phyloP scores from a whole-genome alignment of 2,329 filamentous ascomycete genomes.

The Balansia obtecta region DNA sequence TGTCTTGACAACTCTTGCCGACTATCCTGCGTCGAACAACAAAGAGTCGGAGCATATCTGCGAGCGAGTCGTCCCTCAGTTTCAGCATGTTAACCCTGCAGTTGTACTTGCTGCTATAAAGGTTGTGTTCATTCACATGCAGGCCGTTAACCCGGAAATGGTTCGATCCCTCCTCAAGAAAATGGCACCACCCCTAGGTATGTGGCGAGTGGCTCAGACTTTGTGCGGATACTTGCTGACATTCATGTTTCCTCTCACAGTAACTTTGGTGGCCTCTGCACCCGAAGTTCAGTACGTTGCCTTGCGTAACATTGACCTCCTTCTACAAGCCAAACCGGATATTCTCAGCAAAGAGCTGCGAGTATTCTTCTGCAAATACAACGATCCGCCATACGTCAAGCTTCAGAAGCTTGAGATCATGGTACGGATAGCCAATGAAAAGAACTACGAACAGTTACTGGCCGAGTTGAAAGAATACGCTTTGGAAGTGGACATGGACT shows the following conservation, averaged over 20 bases:
- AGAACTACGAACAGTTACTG: slow-evolving; percentile 88
- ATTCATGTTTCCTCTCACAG: slow-evolving; percentile 28
- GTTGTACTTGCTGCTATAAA: slow-evolving; percentile 97
- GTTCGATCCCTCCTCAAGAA: slow-evolving; percentile 87
- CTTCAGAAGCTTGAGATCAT: slow-evolving; percentile 97
- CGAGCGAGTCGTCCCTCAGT: slow-evolving; percentile 89
- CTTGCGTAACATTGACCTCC: slow-evolving; percentile 85
- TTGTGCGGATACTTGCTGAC: background rate
- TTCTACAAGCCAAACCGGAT: slow-evolving; percentile 90
- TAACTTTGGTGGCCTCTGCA: slow-evolving; percentile 88
- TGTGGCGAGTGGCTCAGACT: slow-evolving; percentile 12
- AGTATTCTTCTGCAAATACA: slow-evolving; percentile 99
- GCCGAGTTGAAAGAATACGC: slow-evolving; percentile 96
- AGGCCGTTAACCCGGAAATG: slow-evolving; percentile 62
- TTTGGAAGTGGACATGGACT: slow-evolving; percentile 97
- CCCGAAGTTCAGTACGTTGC: slow-evolving; percentile 98
- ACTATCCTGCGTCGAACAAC: slow-evolving; percentile 75
- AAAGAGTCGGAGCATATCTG: slow-evolving; percentile 98
- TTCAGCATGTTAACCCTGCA: slow-evolving; percentile 95
- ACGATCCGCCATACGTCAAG: slow-evolving; percentile 95
- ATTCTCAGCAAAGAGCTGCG: slow-evolving; percentile 95
- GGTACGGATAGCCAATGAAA: slow-evolving; percentile 96
- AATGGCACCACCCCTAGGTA: slow-evolving; percentile 92
- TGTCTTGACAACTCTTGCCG: slow-evolving; percentile 77
- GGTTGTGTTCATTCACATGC: slow-evolving; percentile 95